Evolutionary conservation across 2,329 filamentous ascomycete species (phyloP), one percentile per base, ranked within the genome.

Genomic region (Talaromyces sp.): DNA sequence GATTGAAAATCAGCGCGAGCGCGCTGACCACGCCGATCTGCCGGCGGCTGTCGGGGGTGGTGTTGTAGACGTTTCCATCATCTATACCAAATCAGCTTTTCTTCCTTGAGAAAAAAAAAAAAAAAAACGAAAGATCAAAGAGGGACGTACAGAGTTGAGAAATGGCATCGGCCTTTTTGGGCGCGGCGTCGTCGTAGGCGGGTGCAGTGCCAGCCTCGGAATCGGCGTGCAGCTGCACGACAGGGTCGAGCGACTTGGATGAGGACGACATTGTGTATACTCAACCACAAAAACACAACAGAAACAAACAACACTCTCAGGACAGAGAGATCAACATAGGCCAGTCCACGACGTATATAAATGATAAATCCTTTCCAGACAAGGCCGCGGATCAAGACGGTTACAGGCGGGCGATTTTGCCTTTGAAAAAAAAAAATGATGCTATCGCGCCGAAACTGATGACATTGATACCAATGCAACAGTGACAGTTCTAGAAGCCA

Each of bases 1-100:
- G 75, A 65, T 81, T 81, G 66, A 82, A 79, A 60, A 81, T 80
- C 52, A 82, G 68, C 60, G 80, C 77, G 2, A 78, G 68, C n/a
- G 77, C 76, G 61, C 72, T 76, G 62, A 77, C 62, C 8, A 77
- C 67, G 52, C 76, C 76, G 57, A 78, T 76, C 60, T 76, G 73
- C 19, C 74, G 73, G 49, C 74, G 72, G 60, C 70, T 64, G 2
- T 76, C 73, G 8, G 73, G 73, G 2, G 72, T 70, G 2, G 70
- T 63, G 30, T 75, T 70, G 33, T 71, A 74, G 52, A 74, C 67
- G 69, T 74, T 71, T 55, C 72, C 72, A 59, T 75, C 72, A 27
- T 75, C 73, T 74, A 53, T 47, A 22, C 19, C 17, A 2, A 13
- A 17, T 36, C 25, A 55, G 53, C 27, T n/a, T 30, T 30, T n/a